Evolutionary conservation across 345 rosid genomes (phyloP), one percentile per base, ranked within the genome.

Genomic region (Gossypium australe): DNA sequence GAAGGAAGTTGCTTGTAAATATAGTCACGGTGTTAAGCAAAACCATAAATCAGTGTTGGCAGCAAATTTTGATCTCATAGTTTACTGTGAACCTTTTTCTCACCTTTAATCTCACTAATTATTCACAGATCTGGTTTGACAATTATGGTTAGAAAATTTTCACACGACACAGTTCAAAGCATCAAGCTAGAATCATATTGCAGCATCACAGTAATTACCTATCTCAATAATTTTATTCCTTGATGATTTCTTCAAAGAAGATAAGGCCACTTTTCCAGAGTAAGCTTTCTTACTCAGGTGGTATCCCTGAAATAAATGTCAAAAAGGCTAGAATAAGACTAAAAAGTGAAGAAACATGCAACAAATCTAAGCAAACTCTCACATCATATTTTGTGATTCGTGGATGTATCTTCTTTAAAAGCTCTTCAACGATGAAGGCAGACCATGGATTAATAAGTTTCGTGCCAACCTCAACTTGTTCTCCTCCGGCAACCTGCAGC

Each of bases 221-320:
- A 93, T 86, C 65, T 91, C 97, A 73, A 93, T 76, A 56, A 87
- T 75, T 85, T 91, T 91, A 75, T 91, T 95, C 86, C 92, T 89
- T 45, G 95, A 88, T 44, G 84, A 80, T 53, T 89, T 88, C 64
- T 84, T 84, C 72, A 89, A 73, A 76, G 91, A 77, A 74, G 89
- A 82, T 64, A 90, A 77, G 71, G 83, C 80, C 70, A 88, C 87
- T 79, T 91, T 89, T 71, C 92, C 92, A 1, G 97, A 74, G 82
- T 89, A 90, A 61, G 78, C 85, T 84, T 90, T 94, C 49, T 82
- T 81, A 78, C 84, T 84, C 58, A 68, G 73, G 81, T 85, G 80
- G 85, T 86, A 94, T 44, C 98, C 98, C 98, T 92, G 80, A 79
- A 83, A 79, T 76, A 84, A 76, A 68, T 76, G 68, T 20, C 47